phyloP scores from a whole-genome alignment of 768 basidiomycete genomes.

The Amylocystis lapponica region DNA sequence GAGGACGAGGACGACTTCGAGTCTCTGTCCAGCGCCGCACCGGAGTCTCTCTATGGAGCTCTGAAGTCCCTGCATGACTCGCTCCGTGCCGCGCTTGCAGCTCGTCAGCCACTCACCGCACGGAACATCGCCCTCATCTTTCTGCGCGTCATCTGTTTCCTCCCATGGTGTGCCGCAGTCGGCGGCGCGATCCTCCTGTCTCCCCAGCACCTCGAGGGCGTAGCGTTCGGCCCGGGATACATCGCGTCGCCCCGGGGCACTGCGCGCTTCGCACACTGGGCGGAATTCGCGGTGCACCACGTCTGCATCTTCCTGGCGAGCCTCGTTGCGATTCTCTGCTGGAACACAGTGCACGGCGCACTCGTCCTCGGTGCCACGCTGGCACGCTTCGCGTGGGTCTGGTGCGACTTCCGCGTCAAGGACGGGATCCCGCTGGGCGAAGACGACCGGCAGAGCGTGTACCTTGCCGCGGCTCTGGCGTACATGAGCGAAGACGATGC shows the following conservation, averaged over 20 bases:
- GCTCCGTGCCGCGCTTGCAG: background rate
- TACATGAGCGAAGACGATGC: conserved; percentile 1
- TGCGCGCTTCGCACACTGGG: conserved; percentile 35
- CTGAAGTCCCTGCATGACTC: background rate
- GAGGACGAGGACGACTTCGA: background rate
- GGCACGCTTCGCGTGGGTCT: conserved; percentile 24
- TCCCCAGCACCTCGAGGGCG: conserved; percentile 20
- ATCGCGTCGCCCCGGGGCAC: conserved; percentile 22
- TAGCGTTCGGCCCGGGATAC: conserved; percentile 28
- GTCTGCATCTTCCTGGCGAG: conserved; percentile 28
- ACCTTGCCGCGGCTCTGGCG: conserved; percentile 17
- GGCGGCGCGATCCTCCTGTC: conserved; percentile 27
- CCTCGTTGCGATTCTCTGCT: conserved; percentile 16
- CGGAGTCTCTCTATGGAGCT: background rate
- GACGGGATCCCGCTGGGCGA: conserved; percentile 23
- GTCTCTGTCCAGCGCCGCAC: background rate
- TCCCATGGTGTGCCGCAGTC: conserved; percentile 32
- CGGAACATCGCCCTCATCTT: background rate
- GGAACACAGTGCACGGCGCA: background rate
- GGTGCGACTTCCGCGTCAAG: conserved; percentile 22
- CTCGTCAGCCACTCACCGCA: background rate
- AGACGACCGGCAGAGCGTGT: conserved; percentile 30
- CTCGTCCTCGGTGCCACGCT: conserved; percentile 5
- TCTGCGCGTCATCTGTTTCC: conserved; percentile 16
- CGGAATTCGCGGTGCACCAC: conserved; percentile 28